Evolutionary conservation across 768 basidiomycete species (phyloP), one percentile per base, ranked within the genome.

Genomic region (Psilocybe cyanescens): DNA sequence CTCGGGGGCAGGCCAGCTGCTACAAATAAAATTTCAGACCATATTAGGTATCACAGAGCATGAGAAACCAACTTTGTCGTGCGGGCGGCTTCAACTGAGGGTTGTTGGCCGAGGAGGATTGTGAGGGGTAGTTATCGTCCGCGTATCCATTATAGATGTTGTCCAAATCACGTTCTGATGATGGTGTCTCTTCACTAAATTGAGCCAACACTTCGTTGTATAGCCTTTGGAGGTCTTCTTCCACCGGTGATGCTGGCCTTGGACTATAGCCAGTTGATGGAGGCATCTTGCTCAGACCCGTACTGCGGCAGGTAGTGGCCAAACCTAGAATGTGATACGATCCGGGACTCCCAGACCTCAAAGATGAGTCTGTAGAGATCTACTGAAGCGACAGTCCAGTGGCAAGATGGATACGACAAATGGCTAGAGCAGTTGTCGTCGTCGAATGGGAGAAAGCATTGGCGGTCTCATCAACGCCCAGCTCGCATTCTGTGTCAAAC

Each of bases 151-250:
- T 76, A 68, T 78, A 79, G 56, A 77, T 76, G 67, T 75, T 76
- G 60, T 76, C 76, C 46, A 76, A 59, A 64, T 79, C 72, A 31
- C 67, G 69, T 50, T 79, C 77, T 39, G 71, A 69, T 35, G 75
- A 61, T 46, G 71, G 62, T 7, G 57, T 60, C 29, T 81, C 81
- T 6, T 89, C 86, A 31, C 80, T 74, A 67, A 90, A 92, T 30
- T 83, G 84, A 48, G 84, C 84, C 78, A 88, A 87, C 19, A 92
- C 90, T 71, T 90, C 87, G 64, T 91, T 84, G 73, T 91, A 92
- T 47, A 92, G 82, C 59, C 82, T 80, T 66, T 90, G 87, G 4
- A 92, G 81, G 69, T 91, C 90, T 67, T 86, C 86, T 63, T 91
- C 90, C 41, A 83, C 83, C 3, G 87, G 84, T 52, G 79, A 75